Base-by-base conservation (phyloP, 352 stramenopile species). In the Phytophthora hibernalis region DNA sequence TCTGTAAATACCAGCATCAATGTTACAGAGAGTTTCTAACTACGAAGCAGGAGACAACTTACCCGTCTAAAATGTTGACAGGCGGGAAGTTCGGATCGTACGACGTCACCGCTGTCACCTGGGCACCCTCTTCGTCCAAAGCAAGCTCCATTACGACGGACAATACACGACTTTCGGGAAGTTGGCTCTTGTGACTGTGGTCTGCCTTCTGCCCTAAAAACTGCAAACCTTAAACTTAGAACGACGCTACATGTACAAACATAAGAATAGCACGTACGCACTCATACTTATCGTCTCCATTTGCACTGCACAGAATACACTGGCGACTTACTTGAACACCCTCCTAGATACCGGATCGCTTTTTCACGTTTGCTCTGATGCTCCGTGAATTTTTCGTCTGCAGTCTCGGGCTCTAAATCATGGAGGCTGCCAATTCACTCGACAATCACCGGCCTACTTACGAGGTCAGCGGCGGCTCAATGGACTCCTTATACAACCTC, bases 31-130 rank as follows among this genome's bases (percentile, higher is more conserved):
- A 10, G 10, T 12, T 24, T 21, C 33, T 12, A 54, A 35, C 16
- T 8, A 20, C 2, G 8, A 16, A 8, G 22, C 11, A 31, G 24
- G 15, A 51, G 12, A 38, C 0, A 13, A 62, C 69, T 18, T 62
- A 96, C 87, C 84, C 87, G 50, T 96, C 85, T 51, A 93, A 74
- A 47, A 96, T 87, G 73, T 92, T 94, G 54, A 79, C 76, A 7
- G 87, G 85, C 10, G 85, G 83, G 52, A 79, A 92, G 31, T 76
- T 83, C 5, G 75, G 60, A 59, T 94, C 84, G 50, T 90, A 94
- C 9, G 85, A 94, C 30, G 85, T 92, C 61, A 89, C 84, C 0
- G 82, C 82, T 12, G 83, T 91, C 74, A 96, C 82, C 68, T 94
- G 83, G 31, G 87, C 84, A 21, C 85, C 87, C 68, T 93, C 85